phyloP scores from a whole-genome alignment of 768 basidiomycete genomes.

The Phallus indusiatus region DNA sequence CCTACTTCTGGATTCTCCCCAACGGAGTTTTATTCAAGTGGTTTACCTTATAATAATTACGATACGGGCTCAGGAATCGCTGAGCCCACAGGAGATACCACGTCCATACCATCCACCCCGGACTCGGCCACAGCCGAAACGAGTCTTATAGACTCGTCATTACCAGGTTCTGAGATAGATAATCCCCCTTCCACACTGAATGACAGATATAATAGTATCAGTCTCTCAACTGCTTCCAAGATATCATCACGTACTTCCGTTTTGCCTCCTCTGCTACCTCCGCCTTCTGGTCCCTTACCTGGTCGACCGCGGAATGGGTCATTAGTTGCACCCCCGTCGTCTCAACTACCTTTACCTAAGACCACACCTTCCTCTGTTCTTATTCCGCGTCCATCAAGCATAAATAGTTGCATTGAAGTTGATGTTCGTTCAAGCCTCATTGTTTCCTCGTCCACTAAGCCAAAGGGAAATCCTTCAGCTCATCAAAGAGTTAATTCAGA shows the following conservation, averaged over 20 bases:
- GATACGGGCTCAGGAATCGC: conserved; percentile 20
- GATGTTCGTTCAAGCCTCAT: background rate
- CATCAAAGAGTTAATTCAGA: conserved; percentile 50
- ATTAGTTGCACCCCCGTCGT: conserved; percentile 4
- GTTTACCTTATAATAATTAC: conserved; percentile 8
- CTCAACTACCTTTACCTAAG: conserved; percentile 43
- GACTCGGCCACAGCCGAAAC: conserved; percentile 5
- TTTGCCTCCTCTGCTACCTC: conserved; percentile 17
- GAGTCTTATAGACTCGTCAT: conserved; percentile 1
- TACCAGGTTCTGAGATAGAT: conserved; percentile 7
- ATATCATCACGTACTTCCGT: conserved; percentile 12
- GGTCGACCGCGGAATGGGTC: conserved; percentile 8
- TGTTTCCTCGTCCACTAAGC: conserved; percentile 18
- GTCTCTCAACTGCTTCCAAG: background rate
- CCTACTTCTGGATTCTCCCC: conserved; percentile 26
- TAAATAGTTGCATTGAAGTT: conserved; percentile 14
- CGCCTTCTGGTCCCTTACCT: conserved; percentile 13
- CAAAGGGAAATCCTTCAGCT: conserved; percentile 39
- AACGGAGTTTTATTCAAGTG: conserved; percentile 30
- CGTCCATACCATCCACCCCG: conserved; percentile 22
- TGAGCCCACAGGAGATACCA: conserved; percentile 38
- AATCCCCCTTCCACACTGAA: conserved; percentile 7
- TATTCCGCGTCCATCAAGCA: conserved; percentile 20
- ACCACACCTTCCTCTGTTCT: conserved; percentile 30
- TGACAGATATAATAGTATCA: background rate